These are phyloP conservation scores for Usnea hakonensis DNA, from an alignment of 495 filamentous ascomycete genomes.

Conservation along the genomic window DNA sequence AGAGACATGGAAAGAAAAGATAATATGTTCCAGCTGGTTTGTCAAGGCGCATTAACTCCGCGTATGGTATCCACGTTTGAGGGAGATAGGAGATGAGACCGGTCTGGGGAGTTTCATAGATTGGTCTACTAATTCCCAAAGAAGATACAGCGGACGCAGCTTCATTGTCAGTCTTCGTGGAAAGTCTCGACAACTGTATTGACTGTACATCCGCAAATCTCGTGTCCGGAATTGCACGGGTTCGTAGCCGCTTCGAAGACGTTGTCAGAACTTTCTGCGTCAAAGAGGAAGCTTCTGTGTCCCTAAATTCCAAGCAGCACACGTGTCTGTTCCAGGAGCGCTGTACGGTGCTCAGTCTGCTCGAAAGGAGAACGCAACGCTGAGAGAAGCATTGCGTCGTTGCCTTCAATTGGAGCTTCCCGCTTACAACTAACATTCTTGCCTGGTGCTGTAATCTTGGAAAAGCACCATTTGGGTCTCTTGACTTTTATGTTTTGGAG, in stretches of 20 bases:
- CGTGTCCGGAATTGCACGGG: neutral
- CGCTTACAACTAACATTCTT: neutral
- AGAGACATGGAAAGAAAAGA: conserved; percentile 90
- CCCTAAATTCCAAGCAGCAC: neutral
- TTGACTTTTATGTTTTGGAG: neutral
- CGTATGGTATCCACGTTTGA: conserved; percentile 73
- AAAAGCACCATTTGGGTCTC: neutral
- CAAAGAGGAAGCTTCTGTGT: neutral
- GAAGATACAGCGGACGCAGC: neutral
- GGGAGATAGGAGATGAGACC: conserved; percentile 76
- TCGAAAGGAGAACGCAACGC: neutral
- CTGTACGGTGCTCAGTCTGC: neutral
- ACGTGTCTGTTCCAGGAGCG: neutral
- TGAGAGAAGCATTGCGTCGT: neutral
- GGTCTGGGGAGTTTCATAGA: conserved; percentile 61
- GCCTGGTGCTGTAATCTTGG: neutral
- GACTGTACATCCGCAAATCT: neutral
- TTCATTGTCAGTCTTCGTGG: neutral
- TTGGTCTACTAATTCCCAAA: neutral
- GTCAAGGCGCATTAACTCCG: conserved; percentile 86
- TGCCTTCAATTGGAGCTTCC: neutral
- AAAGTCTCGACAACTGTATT: neutral
- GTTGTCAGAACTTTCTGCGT: neutral
- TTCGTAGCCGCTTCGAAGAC: neutral
- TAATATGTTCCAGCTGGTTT: conserved; percentile 94